Evolutionary conservation across 2,329 filamentous ascomycete species (phyloP), one percentile per base, ranked within the genome.

Genomic region (Fusarium drepaniforme): DNA sequence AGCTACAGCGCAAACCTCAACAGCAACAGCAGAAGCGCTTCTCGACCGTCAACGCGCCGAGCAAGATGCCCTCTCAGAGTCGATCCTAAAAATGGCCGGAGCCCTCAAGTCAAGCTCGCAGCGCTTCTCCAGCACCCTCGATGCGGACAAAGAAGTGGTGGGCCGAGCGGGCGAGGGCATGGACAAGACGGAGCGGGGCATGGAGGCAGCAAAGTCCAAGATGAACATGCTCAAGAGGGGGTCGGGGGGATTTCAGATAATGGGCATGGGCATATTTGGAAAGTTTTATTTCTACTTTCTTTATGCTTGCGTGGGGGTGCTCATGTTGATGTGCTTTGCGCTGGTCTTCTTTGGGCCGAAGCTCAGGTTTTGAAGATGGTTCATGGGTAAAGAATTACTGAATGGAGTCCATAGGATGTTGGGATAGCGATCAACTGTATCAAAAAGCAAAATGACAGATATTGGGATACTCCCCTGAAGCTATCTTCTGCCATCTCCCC

Each of bases 191-290:
- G 91, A 93, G 69, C 85, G 88, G 56, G 92, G 92, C 21, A 93
- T 98, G 89, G 92, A 95, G 70, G 90, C 91, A 2, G 95, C 96
- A 5, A 91, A 91, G 64, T 90, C 90, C 73, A 87, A 91, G 73
- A 97, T 98, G 94, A 93, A 94, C 2, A 88, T 90, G 78, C 83
- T 98, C 80, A 87, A 90, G 76, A 89, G 89, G 63, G 95, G 97
- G 91, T 95, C 93, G 18, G 96, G 98, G 85, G 96, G 95, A 5
- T 92, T 93, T 81, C 95, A 95, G 0, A 97, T 93, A 93, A 95
- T 90, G 91, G 95, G 93, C 8, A 86, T 96, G 63, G 90, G 97
- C 86, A 87, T 96, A 30, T 53, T 53, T 33, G 49, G 49, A 33
- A 53, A 53, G 49, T 53, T 53, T 53, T 53, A 53, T 11, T 53